Evolutionary conservation across 2,329 filamentous ascomycete species (phyloP), one percentile per base, ranked within the genome.

Genomic region (Paraconiothyrium sp.): DNA sequence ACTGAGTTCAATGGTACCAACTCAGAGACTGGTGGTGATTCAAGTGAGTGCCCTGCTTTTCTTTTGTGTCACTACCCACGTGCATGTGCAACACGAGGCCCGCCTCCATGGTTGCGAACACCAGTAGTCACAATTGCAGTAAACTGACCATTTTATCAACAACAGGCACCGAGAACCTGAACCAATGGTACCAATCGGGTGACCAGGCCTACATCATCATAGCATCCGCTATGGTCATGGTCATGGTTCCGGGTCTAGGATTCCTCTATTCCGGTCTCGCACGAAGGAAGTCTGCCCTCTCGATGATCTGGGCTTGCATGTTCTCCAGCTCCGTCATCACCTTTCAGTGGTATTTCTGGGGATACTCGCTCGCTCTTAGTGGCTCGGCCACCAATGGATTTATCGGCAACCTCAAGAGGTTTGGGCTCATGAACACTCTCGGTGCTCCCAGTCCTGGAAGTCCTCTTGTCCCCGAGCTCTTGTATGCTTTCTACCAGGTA

Each of bases 331-430:
- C 92, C 51, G 89, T 98, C 76, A 86, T 97, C 78, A 91, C 92
- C 59, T 97, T 99, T 84, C 95, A 99, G 83, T 99, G 95, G 95
- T 98, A 97, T 76, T 97, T 99, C 80, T 98, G 95, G 94, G 95
- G 95, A 41, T 99, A 97, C 81, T 97, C 94, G 14, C 85, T 99
- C 64, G 94, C 94, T 56, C 97, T 98, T 81, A 95, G 92, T 74
- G 85, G 87, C 47, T 89, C 88, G 14, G 92, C 90, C 4, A 93
- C 88, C 69, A 97, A 92, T 81, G 91, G 92, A 57, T 98, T 92
- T 82, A 98, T 99, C 75, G 95, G 95, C 58, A 89, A 98, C 78
- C 82, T 99, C 59, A 86, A 89, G 70, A 92, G 96, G 79, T 97
- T 98, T 72, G 95, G 93, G 64, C 85, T 99, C 71, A 90, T 88